phyloP scores from a whole-genome alignment of 768 basidiomycete genomes.

The Amanita rubescens region DNA sequence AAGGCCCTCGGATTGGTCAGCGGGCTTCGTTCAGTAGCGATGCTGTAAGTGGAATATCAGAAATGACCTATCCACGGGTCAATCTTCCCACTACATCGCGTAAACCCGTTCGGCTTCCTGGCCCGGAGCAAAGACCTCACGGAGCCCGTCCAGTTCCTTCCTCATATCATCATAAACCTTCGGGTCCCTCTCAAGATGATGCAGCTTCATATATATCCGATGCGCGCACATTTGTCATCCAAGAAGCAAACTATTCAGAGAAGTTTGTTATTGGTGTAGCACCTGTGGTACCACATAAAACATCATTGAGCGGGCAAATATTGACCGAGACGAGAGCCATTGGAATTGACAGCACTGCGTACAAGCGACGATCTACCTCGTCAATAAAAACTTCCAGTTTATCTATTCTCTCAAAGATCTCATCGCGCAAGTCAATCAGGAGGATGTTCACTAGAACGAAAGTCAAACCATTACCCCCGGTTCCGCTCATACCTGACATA shows the following conservation, averaged over 20 bases:
- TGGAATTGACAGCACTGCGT: not conserved
- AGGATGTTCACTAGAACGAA: slow-evolving; percentile 35
- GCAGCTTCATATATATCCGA: not conserved
- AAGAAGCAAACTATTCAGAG: not conserved
- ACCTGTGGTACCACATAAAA: not conserved
- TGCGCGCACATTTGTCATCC: not conserved
- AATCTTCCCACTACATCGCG: slow-evolving; percentile 9
- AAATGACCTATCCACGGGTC: slow-evolving; percentile 47
- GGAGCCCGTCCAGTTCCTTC: slow-evolving; percentile 26
- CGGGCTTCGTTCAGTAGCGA: slow-evolving; percentile 30
- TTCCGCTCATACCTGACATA: slow-evolving; percentile 44
- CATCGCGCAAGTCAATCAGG: slow-evolving; percentile 30
- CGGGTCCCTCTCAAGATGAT: slow-evolving; percentile 7
- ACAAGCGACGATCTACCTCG: slow-evolving; percentile 30
- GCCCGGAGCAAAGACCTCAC: slow-evolving; percentile 3
- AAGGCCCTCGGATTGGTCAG: slow-evolving; percentile 19
- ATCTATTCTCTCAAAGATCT: slow-evolving; percentile 45
- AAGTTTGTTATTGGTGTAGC: not conserved
- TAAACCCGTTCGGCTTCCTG: not conserved
- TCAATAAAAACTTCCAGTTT: slow-evolving; percentile 41
- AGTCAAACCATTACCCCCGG: slow-evolving; percentile 50
- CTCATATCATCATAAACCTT: slow-evolving; percentile 23
- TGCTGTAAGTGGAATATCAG: slow-evolving; percentile 43
- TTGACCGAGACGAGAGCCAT: not conserved
- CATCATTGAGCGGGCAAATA: not conserved